phyloP scores from a whole-genome alignment of 1,139 yeast species.

The Nadsonia starkeyi-henricii region DNA sequence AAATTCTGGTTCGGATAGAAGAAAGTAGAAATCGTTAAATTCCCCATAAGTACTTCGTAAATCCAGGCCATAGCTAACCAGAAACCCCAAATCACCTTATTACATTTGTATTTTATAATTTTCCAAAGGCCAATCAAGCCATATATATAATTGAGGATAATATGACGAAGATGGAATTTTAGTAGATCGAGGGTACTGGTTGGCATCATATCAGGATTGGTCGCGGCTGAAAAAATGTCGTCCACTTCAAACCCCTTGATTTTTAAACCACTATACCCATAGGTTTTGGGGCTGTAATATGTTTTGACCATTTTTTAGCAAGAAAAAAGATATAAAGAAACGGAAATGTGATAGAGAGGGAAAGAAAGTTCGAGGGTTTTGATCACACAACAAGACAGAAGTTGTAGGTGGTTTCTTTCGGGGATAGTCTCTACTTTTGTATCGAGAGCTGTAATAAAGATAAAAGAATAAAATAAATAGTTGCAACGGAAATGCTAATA shows the following conservation, averaged over 20 bases:
- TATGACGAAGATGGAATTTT: conserved; percentile 14
- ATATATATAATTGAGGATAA: conserved; percentile 9
- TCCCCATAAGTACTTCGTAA: not conserved
- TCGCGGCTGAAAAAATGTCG: conserved; percentile 16
- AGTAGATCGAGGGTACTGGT: conserved; percentile 13
- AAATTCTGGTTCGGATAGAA: not conserved
- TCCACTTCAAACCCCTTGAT: conserved; percentile 17
- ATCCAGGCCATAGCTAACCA: not conserved
- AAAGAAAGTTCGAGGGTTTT: not conserved
- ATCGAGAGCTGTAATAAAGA: too few relatives aligned
- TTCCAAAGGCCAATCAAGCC: conserved; percentile 8
- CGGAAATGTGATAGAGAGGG: not conserved
- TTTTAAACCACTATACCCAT: conserved; percentile 14
- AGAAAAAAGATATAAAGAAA: not conserved
- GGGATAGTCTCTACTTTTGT: too few relatives aligned
- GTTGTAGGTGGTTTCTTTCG: too few relatives aligned
- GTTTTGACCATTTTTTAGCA: not conserved
- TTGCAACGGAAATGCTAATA: too few relatives aligned
- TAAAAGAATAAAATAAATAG: too few relatives aligned
- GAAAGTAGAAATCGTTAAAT: not conserved
- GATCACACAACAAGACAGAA: too few relatives aligned
- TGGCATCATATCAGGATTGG: conserved; percentile 13
- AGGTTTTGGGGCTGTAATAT: conserved; percentile 13
- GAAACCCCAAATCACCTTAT: not conserved
- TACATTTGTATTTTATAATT: not conserved